Base-by-base conservation (phyloP, 2,329 filamentous ascomycete genomes). In the Bipolaris oryzae region DNA sequence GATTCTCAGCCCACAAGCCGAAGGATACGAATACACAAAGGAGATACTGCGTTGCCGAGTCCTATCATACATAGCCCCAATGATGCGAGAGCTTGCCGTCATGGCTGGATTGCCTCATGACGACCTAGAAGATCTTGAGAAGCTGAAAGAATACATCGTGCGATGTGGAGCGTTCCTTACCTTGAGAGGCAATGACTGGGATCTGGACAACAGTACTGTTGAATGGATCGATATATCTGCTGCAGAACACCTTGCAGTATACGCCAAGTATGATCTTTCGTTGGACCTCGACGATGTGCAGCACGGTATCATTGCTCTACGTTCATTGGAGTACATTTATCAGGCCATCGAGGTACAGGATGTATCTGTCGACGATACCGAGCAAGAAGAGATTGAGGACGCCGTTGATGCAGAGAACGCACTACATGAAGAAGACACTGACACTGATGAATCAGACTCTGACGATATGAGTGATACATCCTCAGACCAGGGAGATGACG, bases 171-270 rank as follows among this genome's bases (percentile, higher is more conserved):
- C 63, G 10, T 68, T 69, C 34, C 39, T 68, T 11, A 64, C 60
- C 2, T 41, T 69, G 31, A 44, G 53, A 18, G 64, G 64, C 15
- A 53, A 51, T n/a, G 55, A 63, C 10, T 59, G 59, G 48, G 62
- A 69, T 39, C 49, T 63, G 18, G 63, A 63, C 3, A 61, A 46
- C 25, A 61, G 49, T 34, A 67, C 60, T 7, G 66, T 69, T 13
- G 61, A 68, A 37, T 69, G 64, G 64, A 66, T 69, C 13, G 63
- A 68, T 10, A 57, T 54, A 7, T 55, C 67, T 18, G 67, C 67
- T 6, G 54, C 59, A 35, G 62, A 67, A 20, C 62, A 68, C 53
- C 55, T 69, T 7, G 46, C 63, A 42, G 43, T 56, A 38, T 64
- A 60, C 31, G 63, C 65, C 13, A 67, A 61, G 44, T 60, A 68